A percentile compares a stretch with the other conserved stretches of the same genome.
Evolutionary conservation across 2,329 filamentous ascomycete genomes (phyloP).

Genomic region (Pseudomassariella vexata): DNA sequence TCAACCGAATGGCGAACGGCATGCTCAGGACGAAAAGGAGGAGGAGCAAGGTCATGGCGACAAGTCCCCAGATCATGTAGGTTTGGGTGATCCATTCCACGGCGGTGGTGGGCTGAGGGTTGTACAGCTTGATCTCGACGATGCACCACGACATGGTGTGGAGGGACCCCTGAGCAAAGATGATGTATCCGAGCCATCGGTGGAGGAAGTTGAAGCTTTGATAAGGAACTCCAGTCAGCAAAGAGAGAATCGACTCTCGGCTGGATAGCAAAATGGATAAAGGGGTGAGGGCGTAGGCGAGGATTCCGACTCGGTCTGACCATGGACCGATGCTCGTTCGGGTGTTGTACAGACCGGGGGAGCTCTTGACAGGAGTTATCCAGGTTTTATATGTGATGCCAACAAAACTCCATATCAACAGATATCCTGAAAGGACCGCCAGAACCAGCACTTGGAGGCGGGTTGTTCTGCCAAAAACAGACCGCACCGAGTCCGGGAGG

Average conservation of each 20-base stretch:
- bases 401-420: conserved; percentile 63
- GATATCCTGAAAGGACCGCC: conserved; percentile 51
- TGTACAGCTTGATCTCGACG: conserved; percentile 60
- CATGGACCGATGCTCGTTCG: conserved; percentile 62
- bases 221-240: conserved; percentile 68
- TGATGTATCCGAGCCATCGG: conserved; percentile 69
- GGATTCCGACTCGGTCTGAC: conserved; percentile 61
- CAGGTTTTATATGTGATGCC: conserved; percentile 64
- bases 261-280: conserved; percentile 62
- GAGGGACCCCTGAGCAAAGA: conserved; percentile 59
- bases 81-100: conserved; percentile 52
- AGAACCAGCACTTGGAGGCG: conserved; percentile 62
- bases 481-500: conserved; percentile 51
- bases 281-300: conserved; percentile 71
- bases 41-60: conserved; percentile 60
- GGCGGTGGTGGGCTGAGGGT: conserved; percentile 61
- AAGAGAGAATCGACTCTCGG: conserved; percentile 63
- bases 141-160: conserved; percentile 70
- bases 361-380: conserved; percentile 61
- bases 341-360: conserved; percentile 52
- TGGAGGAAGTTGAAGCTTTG: conserved; percentile 75
- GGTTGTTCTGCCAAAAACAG: conserved; percentile 62
- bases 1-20: conserved; percentile 53
- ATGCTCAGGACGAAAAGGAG: conserved; percentile 56
- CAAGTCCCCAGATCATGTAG: conserved; percentile 70